These are phyloP conservation scores for Setaria viridis DNA, from an alignment of 202 grass and related monocot species.

Conservation along the genomic window DNA sequence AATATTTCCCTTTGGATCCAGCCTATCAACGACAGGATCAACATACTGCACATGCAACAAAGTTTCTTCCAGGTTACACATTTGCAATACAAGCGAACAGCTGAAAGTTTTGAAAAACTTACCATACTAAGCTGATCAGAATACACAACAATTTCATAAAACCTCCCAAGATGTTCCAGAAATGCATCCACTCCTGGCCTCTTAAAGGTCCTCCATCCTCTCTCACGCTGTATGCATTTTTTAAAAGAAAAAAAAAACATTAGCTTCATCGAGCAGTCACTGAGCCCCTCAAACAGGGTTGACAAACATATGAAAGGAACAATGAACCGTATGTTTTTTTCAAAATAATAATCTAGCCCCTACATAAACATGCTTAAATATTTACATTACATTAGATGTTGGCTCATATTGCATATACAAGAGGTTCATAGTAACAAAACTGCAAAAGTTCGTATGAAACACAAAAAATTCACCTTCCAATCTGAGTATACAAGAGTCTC, in stretches of 20 bases:
- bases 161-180: conserved; percentile 88
- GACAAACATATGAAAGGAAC: conserved; percentile 27
- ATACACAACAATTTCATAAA: conserved; percentile 99
- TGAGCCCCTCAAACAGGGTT: neutral
- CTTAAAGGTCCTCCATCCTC: conserved; percentile 99
- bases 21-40: conserved; percentile 95
- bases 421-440: neutral
- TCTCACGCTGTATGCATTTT: conserved; percentile 76
- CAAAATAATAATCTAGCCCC: neutral
- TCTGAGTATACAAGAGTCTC: conserved; percentile 98
- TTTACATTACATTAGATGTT: conserved; percentile 11
- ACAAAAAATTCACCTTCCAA: conserved; percentile 73
- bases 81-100: conserved; percentile 30
- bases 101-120: conserved; percentile 46
- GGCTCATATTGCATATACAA: neutral
- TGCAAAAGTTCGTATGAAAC: conserved; percentile 5
- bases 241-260: conserved; percentile 22
- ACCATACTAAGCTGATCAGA: conserved; percentile 97
- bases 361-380: neutral
- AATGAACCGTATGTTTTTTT: neutral
- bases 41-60: conserved; percentile 74
- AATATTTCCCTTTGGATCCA: conserved; percentile 89
- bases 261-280: conserved; percentile 22
- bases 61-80: conserved; percentile 47
- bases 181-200: conserved; percentile 98